Evolutionary conservation across 2,329 filamentous ascomycete species (phyloP), one percentile per base, ranked within the genome.

Genomic region (Phialophora macrospora): DNA sequence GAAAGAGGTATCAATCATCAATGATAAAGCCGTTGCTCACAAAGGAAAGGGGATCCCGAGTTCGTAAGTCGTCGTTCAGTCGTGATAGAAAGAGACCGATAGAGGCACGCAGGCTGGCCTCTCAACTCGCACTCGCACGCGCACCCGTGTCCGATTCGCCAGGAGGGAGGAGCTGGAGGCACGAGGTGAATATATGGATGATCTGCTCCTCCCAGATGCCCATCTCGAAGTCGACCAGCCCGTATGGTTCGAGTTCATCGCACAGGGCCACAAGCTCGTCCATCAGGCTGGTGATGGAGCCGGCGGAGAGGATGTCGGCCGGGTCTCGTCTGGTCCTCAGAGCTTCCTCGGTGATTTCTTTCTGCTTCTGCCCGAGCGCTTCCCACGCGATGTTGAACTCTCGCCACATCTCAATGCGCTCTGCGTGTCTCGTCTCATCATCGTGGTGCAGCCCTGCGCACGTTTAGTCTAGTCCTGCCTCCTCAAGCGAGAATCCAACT

Each of bases 161-260:
- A 3, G 46, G 46, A 41, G 67, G 57, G 9, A 72, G 60, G 24
- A 60, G 63, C 28, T 68, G 62, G 26, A 69, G 61, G 28, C 65
- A 63, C 38, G 69, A 57, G 1, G 58, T 66, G 54, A 72, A 71
- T 20, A 70, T 69, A 65, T 86, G 85, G 72, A 95, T 86, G 72
- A 98, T 97, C 74, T 91, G 88, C 75, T 98, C 93, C 78, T 98
- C 95, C 87, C 92, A 96, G 28, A 98, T 91, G 8, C 95, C 95
- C 80, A 97, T 96, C 74, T 98, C 90, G 76, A 98, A 99, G 79
- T 99, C 95, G 11, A 99, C 92, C 55, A 99, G 81, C n/a, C 95
- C 95, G 75, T 96, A 89, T 71, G 90, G 89, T 77, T 98, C 94
- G 68, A 98, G 86, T 58, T 86, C 86, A 75, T 98, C 93, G 75